Conservation (phyloP, 768 basidiomycete species). For the Dacryopinax spathularia region DNA sequence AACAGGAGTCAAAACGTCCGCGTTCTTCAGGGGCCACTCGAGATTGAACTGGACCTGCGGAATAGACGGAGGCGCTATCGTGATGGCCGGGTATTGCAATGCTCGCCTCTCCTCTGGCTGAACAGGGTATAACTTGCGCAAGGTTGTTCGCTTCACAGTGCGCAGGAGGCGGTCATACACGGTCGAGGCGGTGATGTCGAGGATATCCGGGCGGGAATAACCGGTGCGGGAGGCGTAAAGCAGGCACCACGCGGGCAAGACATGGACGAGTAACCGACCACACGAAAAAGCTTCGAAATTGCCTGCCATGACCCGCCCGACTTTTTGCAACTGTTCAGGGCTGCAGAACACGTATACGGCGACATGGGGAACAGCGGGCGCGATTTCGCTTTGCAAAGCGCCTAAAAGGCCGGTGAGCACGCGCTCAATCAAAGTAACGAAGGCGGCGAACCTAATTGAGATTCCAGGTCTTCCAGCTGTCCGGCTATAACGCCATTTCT, state of each 20-base stretch:
- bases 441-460: constrained; percentile 31
- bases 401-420: constrained; percentile 23
- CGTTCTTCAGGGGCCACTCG: constrained; percentile 28
- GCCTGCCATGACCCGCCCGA: constrained; percentile 5
- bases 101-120: constrained; percentile 31
- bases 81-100: constrained; percentile 53
- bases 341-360: constrained; percentile 62
- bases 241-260: constrained; percentile 54
- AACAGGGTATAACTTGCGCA: constrained; percentile 35
- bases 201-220: constrained; percentile 27
- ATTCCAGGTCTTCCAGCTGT: neutral
- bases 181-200: constrained; percentile 42
- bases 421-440: constrained; percentile 47
- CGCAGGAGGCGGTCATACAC: constrained; percentile 59
- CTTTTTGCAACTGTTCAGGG: constrained; percentile 29
- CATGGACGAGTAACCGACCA: constrained; percentile 48
- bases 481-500: neutral
- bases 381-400: constrained; percentile 35
- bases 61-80: constrained; percentile 37
- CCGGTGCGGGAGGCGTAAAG: constrained; percentile 36
- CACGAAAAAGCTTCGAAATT: constrained; percentile 14
- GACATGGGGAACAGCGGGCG: constrained; percentile 29
- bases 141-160: constrained; percentile 44
- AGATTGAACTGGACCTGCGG: constrained; percentile 27
- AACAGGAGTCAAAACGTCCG: constrained; percentile 42